Evolutionary conservation across 2,329 filamentous ascomycete genomes (phyloP), one percentile per base, ranked within the genome.

Genomic region (Alternaria sp.): DNA sequence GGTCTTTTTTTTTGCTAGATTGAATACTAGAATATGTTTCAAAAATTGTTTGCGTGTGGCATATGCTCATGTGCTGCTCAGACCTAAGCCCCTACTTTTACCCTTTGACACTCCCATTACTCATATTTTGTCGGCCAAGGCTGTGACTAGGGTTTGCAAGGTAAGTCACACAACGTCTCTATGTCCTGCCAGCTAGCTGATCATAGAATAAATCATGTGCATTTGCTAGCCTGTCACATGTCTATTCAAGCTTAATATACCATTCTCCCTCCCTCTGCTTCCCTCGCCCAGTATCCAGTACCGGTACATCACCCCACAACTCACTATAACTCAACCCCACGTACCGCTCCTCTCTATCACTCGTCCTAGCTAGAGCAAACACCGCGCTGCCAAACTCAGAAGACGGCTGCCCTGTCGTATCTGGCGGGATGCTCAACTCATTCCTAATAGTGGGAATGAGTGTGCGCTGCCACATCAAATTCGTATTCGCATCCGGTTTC

Each of bases 401-500:
- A 3, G 23, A 28, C 1, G 19, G 9, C 2, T 12, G 13, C 1
- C 30, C 30, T 8, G 32, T 12, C 1, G 23, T 17, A 30, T 5
- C 17, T 21, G 21, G 0, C 13, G 19, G 1, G 1, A 36, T 21
- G 1, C 15, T 21, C 1, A 59, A 56, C 3, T 70, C 58, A 1
- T 62, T 28, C 13, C 53, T 62, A 0, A 77, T 36, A 0, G 67
- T 75, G 1, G 76, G 76, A 7, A 79, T 77, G 12, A 78, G 57
- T 4, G 75, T 77, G 9, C 76, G 65, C 52, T 77, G 76, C 75
- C 74, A 77, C 9, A 78, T 73, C 4, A 79, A 47, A 54, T 78
- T 78, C 2, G 76, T 79, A 56, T 79, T 79, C 3, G 76, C 75
- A 56, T 79, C 76, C 19, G 76, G 76, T 51, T 79, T 79, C 5